Evolutionary conservation across 2,329 filamentous ascomycete genomes (phyloP), one percentile per base, ranked within the genome.

Genomic region (Sarocladiaceae sp.): DNA sequence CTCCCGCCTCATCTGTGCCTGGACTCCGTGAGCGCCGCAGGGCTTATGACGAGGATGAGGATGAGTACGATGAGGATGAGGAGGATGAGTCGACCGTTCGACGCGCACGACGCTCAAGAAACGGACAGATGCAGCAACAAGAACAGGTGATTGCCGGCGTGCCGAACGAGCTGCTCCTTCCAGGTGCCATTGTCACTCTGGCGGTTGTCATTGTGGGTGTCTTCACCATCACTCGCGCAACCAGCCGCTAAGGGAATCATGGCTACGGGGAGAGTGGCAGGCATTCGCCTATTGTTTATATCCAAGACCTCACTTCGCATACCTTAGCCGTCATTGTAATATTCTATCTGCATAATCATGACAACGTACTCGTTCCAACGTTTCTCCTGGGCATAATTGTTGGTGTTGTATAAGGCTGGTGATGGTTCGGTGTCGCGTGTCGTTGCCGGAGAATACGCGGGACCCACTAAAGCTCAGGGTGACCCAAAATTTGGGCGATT

Each of bases 201-300:
- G 93, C 91, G 9, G 88, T 94, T 33, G 90, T 95, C 29, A 95
- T 98, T 64, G 75, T 94, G 32, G 88, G 87, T 52, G 91, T 97
- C 10, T 98, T 98, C 68, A 82, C 89, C 33, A 80, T 98, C 56
- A 82, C 87, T 48, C 81, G 89, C 51, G 69, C 82, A 50, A 71
- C 73, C 27, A 76, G 71, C 63, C 65, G 74, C 58, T 78, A 67
- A 59, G 53, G 50, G 12, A 18, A 4, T 27, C 5, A 11, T 27
- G n/a, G 15, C 37, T 15, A 41, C 13, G 10, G 19, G 18, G 37
- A 24, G 29, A 24, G 26, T 41, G 21, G 26, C 11, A 23, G 27
- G 40, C 40, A 23, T 43, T 15, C 16, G 23, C 11, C 18, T 33
- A 4, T n/a, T 43, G 40, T 33, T 20, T 16, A 32, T 43, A 43